Evolutionary conservation across 2,329 filamentous ascomycete genomes (phyloP).

Genomic region (Penicillium sclerotiorum): DNA sequence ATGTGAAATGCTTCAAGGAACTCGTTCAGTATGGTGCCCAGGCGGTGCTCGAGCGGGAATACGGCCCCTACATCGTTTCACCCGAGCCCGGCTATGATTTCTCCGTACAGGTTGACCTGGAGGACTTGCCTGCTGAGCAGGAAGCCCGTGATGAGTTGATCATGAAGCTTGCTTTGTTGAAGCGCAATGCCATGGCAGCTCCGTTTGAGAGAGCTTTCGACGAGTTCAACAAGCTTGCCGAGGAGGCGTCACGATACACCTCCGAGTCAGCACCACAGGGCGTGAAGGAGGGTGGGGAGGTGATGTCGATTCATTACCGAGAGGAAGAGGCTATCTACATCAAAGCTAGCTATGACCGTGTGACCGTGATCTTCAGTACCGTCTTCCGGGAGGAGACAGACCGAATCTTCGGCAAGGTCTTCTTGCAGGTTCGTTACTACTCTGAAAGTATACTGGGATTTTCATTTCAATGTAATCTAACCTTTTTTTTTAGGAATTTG

Average conservation of each 20-base stretch:
- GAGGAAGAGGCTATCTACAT: slow-evolving; percentile 99
- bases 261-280: slow-evolving; percentile 93
- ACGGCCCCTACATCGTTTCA: slow-evolving; percentile 83
- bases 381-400: slow-evolving; percentile 98
- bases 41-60: slow-evolving; percentile 89
- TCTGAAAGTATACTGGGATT: too few relatives aligned
- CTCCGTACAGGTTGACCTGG: slow-evolving; percentile 85
- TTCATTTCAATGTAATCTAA: too few relatives aligned
- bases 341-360: slow-evolving; percentile 94
- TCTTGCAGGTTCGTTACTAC: slow-evolving; percentile 66
- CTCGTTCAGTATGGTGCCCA: slow-evolving; percentile 91
- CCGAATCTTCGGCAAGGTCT: slow-evolving; percentile 95
- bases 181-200: slow-evolving; percentile 98
- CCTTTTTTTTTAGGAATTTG: slow-evolving; percentile 69
- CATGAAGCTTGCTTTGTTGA: slow-evolving; percentile 83
- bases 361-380: slow-evolving; percentile 98
- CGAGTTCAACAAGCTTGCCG: slow-evolving; percentile 82
- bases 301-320: slow-evolving; percentile 96
- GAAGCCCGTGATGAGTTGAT: slow-evolving; percentile 87
- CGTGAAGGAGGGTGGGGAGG: slow-evolving; percentile 81
- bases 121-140: slow-evolving; percentile 79
- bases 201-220: slow-evolving; percentile 97
- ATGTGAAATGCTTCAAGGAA: slow-evolving; percentile 93
- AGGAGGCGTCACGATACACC: slow-evolving; percentile 89
- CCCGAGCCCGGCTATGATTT: slow-evolving; percentile 95